Conservation (phyloP, 2,329 filamentous ascomycete species). For the Colletotrichum phormii region DNA sequence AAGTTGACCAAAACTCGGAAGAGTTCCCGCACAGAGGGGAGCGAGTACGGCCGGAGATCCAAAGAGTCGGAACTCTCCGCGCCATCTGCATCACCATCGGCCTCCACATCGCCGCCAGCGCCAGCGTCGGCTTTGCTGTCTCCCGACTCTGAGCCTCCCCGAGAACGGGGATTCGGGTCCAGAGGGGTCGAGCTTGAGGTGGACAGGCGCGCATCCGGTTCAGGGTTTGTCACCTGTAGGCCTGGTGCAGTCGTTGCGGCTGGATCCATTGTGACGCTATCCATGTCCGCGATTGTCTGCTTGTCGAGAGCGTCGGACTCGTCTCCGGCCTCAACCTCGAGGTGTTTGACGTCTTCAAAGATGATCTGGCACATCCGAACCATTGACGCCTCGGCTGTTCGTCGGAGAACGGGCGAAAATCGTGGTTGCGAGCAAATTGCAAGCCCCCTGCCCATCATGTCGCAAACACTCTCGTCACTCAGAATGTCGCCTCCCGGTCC, state of each 20-base stretch:
- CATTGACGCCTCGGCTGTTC: slow-evolving; percentile 96
- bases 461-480: slow-evolving; percentile 98
- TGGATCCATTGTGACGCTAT: slow-evolving; percentile 82
- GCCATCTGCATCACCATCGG: slow-evolving; percentile 39
- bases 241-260: slow-evolving; percentile 18
- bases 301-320: slow-evolving; percentile 75
- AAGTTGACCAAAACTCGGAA: slow-evolving; percentile 95
- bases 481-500: slow-evolving; percentile 91
- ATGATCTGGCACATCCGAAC: slow-evolving; percentile 99
- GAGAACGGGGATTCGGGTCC: slow-evolving; percentile 9
- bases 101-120: slow-evolving; percentile 28
- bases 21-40: slow-evolving; percentile 93
- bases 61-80: slow-evolving; percentile 59
- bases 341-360: slow-evolving; percentile 89
- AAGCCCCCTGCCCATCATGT: slow-evolving; percentile 98
- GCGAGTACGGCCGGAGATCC: slow-evolving; percentile 86
- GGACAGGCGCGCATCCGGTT: slow-evolving; percentile 22
- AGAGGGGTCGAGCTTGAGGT: slow-evolving; percentile 23
- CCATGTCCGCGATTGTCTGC: slow-evolving; percentile 75
- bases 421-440: slow-evolving; percentile 97
- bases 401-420: slow-evolving; percentile 88
- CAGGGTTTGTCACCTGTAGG: slow-evolving; percentile 8
- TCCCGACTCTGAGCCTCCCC: slow-evolving; percentile 18
- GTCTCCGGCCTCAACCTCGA: slow-evolving; percentile 81
- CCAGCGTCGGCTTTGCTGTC: slow-evolving; percentile 14